These are phyloP conservation scores for Solanum clarkiae DNA, from an alignment of 257 asterid genomes.

Conservation along the genomic window DNA sequence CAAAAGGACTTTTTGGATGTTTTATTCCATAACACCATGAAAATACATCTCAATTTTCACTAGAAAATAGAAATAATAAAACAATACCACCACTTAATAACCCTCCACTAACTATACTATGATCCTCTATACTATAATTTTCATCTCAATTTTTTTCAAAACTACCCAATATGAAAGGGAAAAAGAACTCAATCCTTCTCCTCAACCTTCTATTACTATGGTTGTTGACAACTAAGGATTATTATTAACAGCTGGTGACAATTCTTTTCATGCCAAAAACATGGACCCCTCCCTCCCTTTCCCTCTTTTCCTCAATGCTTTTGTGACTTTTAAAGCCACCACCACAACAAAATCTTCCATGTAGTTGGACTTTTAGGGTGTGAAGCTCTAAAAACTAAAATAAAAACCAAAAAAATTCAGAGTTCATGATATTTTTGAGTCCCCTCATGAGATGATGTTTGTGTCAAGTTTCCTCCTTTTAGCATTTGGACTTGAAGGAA, in stretches of 20 bases:
- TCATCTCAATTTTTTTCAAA: background rate
- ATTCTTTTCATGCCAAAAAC: slow-evolving; percentile 28
- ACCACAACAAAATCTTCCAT: slow-evolving; percentile 12
- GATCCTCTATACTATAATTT: background rate
- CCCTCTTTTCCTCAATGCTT: background rate
- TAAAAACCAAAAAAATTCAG: background rate
- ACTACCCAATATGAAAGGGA: background rate
- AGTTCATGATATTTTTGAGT: background rate
- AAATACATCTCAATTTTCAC: background rate
- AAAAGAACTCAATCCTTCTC: background rate
- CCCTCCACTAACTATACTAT: background rate
- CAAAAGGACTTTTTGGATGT: background rate
- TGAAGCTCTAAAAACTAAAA: background rate
- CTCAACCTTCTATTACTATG: slow-evolving; percentile 1
- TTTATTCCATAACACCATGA: background rate
- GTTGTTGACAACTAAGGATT: slow-evolving; percentile 2
- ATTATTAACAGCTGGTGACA: slow-evolving; percentile 23
- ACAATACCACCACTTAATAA: background rate
- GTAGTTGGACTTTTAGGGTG: background rate
- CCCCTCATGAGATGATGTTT: background rate
- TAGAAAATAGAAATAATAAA: background rate
- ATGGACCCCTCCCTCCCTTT: background rate
- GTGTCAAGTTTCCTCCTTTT: slow-evolving; percentile 54
- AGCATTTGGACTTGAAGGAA: slow-evolving; percentile 30
- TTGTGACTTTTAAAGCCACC: slow-evolving; percentile 1